phyloP scores from a whole-genome alignment of 192 early-diverging fungal species.

The Backusella luteola region DNA sequence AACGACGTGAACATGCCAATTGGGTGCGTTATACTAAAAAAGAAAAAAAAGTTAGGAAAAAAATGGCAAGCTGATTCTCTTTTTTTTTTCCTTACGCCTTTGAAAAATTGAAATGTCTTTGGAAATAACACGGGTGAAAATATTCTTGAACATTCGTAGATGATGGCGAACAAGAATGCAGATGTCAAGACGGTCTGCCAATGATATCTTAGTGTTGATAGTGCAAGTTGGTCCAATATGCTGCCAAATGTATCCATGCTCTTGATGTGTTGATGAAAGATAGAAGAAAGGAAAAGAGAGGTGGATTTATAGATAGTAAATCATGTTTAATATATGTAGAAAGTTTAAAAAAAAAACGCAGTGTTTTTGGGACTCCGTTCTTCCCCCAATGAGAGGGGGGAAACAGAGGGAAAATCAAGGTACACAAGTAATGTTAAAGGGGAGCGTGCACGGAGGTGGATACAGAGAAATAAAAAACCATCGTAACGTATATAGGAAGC shows the following conservation, averaged over 20 bases:
- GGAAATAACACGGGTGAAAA: constrained; percentile 67
- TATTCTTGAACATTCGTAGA: constrained; percentile 58
- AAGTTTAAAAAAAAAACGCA: not conserved
- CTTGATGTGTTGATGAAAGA: not conserved
- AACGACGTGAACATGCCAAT: constrained; percentile 82
- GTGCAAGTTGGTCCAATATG: constrained; percentile 50
- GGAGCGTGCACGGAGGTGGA: not conserved
- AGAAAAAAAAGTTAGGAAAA: not conserved
- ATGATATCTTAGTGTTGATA: constrained; percentile 58
- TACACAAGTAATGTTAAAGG: not conserved
- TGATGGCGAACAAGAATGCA: constrained; percentile 44
- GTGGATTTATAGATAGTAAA: no score
- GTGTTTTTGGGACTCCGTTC: not conserved
- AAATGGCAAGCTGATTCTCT: no score
- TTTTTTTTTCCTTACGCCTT: constrained; percentile 34
- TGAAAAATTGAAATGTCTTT: constrained; percentile 59
- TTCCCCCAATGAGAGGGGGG: no score
- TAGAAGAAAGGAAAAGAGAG: not conserved
- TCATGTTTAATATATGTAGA: no score
- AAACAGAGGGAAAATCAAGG: not conserved
- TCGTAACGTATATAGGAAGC: no score
- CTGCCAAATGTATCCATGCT: constrained; percentile 19
- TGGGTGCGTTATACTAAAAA: constrained; percentile 33
- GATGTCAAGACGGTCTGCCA: constrained; percentile 52
- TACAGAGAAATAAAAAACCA: not conserved